Base-by-base conservation (phyloP, 306 rosid species). In the Sechiopsis laciniata region DNA sequence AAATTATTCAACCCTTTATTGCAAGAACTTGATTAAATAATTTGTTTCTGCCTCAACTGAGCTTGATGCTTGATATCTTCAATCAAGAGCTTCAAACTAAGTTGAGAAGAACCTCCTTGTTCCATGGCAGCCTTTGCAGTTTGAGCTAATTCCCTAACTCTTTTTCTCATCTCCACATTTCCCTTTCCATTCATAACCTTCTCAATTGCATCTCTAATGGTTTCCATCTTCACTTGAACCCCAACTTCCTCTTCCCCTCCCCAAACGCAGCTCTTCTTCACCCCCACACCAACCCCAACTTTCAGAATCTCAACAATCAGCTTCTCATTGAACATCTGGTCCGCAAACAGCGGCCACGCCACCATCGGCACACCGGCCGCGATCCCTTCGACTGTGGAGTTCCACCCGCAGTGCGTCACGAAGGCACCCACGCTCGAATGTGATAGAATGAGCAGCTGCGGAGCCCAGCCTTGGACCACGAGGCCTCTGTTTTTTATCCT, bases 341-440 rank as follows among this genome's bases (percentile, higher is more conserved):
- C 29, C 29, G 29, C 29, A 26, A 26, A 26, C 29, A 26, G 29
- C 29, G 29, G 29, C 29, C 29, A 26, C 29, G 29, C 29, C 29
- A 26, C 29, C 29, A 26, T 26, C 29, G 29, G 29, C 29, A 26
- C 29, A 26, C 29, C 29, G 29, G 2, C 29, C 2, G 29, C 29
- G 29, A 26, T 26, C 29, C 29, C 29, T 26, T 26, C 29, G 29
- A 26, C 2, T 2, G 29, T 26, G 29, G 29, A 26, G 29, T 26
- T 89, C 92, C 96, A 89, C 5, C 92, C 96, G 35, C 90, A 87
- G 8, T 89, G 96, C 0, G 90, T 89, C 24, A 89, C 35, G 64
- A 89, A 89, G 8, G 82, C 91, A 3, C 96, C 90, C 11, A 79
- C 35, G 0, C 90, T 13, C 0, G 78, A 78, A 45, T 77, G 84